Evolutionary conservation across 768 basidiomycete species (phyloP), one percentile per base, ranked within the genome.

Genomic region (Pholiota molesta): DNA sequence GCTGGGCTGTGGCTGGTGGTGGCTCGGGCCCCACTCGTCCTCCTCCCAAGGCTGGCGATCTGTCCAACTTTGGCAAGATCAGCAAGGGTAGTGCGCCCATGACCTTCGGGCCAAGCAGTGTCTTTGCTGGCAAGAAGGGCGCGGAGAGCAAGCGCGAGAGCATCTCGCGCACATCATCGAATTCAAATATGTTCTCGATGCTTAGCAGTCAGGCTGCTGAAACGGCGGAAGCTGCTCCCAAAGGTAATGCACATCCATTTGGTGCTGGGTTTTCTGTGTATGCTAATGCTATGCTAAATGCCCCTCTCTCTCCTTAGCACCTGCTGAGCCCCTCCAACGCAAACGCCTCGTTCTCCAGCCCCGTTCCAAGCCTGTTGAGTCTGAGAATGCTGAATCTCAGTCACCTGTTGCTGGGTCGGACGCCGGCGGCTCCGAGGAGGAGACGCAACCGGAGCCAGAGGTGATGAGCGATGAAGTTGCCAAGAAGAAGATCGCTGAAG

Each of bases 1-100:
- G 93, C n/a, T 98, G 96, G 95, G 86, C 91, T 37, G 88, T 89
- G 19, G 86, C 89, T 55, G 81, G 83, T 60, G 70, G 72, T 56
- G 77, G 79, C 39, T 72, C 77, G 29, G 76, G 77, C 40, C 57
- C 82, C 37, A 68, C 83, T 57, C 85, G 87, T 23, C 84, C 86
- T 28, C 86, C 86, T 42, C 76, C 90, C 60, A 91, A 94, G 77
- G 93, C 88, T 53, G 94, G 94, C 21, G 93, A 96, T 74, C 79
- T 96, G 57, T 89, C 91, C 45, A 84, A 90, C 62, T 96, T 97
- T 66, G 94, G 95, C 66, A 94, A 95, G 80, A 91, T 97, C 72
- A 88, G 77, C 77, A 83, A 86, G 33, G 72, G 78, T 0, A 78
- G 84, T 10, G 42, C 47, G 7, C 80, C 88, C 1, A 86, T 90